Evolutionary conservation across 2,329 filamentous ascomycete species (phyloP).

Genomic region (Colletotrichum limetticola): DNA sequence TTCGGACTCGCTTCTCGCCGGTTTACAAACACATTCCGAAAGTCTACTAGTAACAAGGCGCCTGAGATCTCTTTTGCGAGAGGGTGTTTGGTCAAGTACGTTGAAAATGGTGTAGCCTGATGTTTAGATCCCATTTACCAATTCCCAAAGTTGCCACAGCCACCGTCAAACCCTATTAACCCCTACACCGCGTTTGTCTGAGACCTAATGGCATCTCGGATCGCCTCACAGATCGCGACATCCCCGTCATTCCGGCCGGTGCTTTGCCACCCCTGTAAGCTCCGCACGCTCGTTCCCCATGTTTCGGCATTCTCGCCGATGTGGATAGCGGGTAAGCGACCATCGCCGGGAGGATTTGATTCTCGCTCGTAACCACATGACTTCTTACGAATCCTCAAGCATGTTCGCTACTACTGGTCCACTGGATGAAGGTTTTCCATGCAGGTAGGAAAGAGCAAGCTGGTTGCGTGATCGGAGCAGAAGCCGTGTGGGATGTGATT

Average conservation of each 20-base stretch:
- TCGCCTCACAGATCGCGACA: slow-evolving; percentile 14
- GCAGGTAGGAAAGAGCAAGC: background rate
- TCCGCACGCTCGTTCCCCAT: slow-evolving; percentile 1
- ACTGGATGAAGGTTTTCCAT: background rate
- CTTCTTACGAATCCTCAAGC: background rate
- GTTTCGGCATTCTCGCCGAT: slow-evolving; percentile 26
- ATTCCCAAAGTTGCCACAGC: background rate
- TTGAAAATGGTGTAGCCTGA: too few species aligned
- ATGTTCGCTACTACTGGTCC: background rate
- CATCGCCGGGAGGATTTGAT: background rate
- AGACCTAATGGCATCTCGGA: background rate
- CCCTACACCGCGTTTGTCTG: background rate
- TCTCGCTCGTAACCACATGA: background rate
- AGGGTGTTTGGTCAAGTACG: too few species aligned
- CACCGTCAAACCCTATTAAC: background rate
- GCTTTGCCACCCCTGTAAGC: background rate
- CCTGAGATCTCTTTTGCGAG: background rate
- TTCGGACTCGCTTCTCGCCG: background rate
- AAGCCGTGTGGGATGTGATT: background rate
- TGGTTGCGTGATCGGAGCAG: background rate
- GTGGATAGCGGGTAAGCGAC: slow-evolving; percentile 4
- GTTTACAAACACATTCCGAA: background rate
- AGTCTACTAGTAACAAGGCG: too few species aligned
- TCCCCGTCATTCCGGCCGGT: slow-evolving; percentile 4
- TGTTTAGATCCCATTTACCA: background rate